Percentiles rank a stretch among this genome's conserved stretches.
phyloP scores from a whole-genome alignment of 2,329 filamentous ascomycete species.

The Beauveria medogensis region DNA sequence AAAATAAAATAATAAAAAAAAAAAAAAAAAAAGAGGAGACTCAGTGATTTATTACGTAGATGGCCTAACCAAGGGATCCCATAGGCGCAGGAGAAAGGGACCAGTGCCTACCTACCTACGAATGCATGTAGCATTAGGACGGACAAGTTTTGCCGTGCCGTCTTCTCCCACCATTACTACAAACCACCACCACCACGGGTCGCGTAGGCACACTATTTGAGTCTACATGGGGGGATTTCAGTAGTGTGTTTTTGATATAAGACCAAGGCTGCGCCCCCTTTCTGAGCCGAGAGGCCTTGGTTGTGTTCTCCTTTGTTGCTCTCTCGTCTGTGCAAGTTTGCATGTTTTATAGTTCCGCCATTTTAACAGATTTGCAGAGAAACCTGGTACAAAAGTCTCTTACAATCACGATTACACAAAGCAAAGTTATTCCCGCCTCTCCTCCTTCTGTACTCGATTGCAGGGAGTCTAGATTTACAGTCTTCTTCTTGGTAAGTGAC shows the following conservation, averaged over 20 bases:
- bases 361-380: background rate
- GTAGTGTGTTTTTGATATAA: slow-evolving; percentile 2
- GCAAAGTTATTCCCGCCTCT: too few species aligned
- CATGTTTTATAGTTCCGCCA: too few species aligned
- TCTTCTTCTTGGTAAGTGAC: too few species aligned
- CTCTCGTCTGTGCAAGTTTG: background rate
- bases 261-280: background rate
- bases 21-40: background rate
- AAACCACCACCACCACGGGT: background rate
- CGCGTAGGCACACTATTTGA: background rate
- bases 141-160: background rate
- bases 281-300: background rate
- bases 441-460: too few species aligned
- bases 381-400: background rate
- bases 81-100: background rate
- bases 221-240: background rate
- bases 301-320: background rate
- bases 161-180: background rate
- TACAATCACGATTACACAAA: too few species aligned
- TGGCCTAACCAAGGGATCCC: background rate
- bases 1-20: too few species aligned
- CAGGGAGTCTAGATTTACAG: too few species aligned
- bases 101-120: background rate
- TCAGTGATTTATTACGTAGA: slow-evolving; percentile 5
- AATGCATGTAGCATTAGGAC: background rate